phyloP scores from a whole-genome alignment of 202 grass and related monocot genomes.

The Setaria italica region DNA sequence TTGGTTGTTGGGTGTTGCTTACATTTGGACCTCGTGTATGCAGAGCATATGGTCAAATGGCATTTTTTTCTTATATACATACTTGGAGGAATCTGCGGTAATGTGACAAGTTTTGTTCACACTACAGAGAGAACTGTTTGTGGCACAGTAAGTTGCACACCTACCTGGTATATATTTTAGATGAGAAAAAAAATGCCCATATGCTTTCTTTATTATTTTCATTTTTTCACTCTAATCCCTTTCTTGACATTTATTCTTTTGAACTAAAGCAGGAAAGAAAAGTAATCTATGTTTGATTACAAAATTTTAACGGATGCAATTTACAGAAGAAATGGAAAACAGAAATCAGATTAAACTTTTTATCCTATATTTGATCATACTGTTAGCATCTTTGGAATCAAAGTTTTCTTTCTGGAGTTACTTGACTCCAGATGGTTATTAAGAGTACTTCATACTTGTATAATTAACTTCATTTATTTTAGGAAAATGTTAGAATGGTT shows the following conservation, averaged over 20 bases:
- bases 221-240: not conserved
- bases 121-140: conserved; percentile 80
- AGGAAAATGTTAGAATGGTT: not conserved
- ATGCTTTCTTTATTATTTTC: conserved; percentile 2
- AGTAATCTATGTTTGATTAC: not conserved
- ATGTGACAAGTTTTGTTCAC: conserved; percentile 82
- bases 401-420: not conserved
- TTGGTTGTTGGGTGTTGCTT: conserved; percentile 77
- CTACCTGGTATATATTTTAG: not conserved
- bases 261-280: not conserved
- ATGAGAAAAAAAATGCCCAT: not conserved
- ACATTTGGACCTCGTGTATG: conserved; percentile 72
- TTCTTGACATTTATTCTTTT: not conserved
- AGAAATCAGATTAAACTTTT: not conserved
- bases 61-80: conserved; percentile 83
- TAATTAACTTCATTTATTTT: not conserved
- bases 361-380: not conserved
- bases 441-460: not conserved
- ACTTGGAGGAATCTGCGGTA: conserved; percentile 82
- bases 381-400: not conserved
- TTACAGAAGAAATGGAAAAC: conserved; percentile 10
- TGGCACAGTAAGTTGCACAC: conserved; percentile 67
- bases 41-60: conserved; percentile 64
- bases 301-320: not conserved
- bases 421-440: not conserved